phyloP scores from a whole-genome alignment of 345 rosid genomes.

The Citrus hindsii region DNA sequence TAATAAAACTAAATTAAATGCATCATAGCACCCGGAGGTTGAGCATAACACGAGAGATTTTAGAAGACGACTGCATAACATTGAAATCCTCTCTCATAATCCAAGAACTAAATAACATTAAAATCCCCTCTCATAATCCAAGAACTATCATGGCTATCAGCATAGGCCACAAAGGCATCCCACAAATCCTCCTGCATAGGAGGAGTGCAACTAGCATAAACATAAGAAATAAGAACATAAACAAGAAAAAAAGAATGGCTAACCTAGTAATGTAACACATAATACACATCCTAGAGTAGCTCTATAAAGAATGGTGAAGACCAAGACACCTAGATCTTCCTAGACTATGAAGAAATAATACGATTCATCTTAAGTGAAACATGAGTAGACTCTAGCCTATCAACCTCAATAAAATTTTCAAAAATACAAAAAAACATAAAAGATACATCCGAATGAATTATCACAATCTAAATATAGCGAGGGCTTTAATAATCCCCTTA shows the following conservation, averaged over 20 bases:
- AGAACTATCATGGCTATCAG: too few species aligned
- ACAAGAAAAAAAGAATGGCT: not conserved
- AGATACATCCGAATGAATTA: not conserved
- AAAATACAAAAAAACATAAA: not conserved
- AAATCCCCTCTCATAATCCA: too few species aligned
- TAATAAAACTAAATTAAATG: not conserved
- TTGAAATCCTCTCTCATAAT: too few species aligned
- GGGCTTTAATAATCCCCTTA: not conserved
- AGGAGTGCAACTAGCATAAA: not conserved
- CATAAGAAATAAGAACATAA: not conserved
- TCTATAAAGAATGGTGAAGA: not conserved
- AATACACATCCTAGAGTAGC: not conserved
- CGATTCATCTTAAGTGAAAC: not conserved
- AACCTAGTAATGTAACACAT: not conserved
- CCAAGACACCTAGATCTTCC: not conserved
- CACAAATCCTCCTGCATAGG: not conserved
- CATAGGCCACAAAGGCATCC: too few species aligned
- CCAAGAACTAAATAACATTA: too few species aligned
- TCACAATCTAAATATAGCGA: too few species aligned
- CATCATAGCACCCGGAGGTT: not conserved
- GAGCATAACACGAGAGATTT: too few species aligned
- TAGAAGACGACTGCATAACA: too few species aligned
- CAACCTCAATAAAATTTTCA: not conserved
- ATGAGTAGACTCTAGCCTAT: not conserved
- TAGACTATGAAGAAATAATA: not conserved